Conservation (phyloP, 306 rosid species). For the Citrullus mucosospermus region DNA sequence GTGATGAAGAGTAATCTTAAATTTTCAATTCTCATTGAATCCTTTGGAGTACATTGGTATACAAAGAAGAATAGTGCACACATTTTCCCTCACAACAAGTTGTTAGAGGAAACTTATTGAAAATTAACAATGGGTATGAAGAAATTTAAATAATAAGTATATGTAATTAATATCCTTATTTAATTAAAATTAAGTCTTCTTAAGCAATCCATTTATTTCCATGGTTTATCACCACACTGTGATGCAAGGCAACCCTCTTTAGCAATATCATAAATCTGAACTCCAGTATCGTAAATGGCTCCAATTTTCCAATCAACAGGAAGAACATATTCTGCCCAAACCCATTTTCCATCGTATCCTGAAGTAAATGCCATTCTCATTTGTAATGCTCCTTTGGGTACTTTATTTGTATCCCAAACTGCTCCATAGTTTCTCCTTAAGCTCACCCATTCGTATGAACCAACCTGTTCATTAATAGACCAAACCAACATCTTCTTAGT, state of each 20-base stretch:
- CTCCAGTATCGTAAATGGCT: conserved; percentile 34
- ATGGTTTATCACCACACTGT: neutral
- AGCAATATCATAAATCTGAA: conserved; percentile 67
- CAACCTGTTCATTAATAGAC: neutral
- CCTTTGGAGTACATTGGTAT: neutral
- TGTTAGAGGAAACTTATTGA: neutral
- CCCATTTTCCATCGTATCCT: conserved; percentile 64
- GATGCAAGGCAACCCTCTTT: conserved; percentile 37
- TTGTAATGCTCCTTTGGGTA: conserved; percentile 61
- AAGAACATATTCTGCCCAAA: conserved; percentile 55
- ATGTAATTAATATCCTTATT: too few species aligned
- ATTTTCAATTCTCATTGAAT: neutral
- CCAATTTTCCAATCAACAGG: conserved; percentile 69
- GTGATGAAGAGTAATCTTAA: too few species aligned
- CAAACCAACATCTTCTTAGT: too few species aligned
- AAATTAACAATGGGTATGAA: neutral
- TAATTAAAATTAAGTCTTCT: neutral
- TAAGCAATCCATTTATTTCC: neutral
- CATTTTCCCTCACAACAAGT: neutral
- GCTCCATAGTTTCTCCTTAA: conserved; percentile 59
- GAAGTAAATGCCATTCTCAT: conserved; percentile 47
- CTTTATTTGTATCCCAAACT: conserved; percentile 68
- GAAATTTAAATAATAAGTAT: neutral
- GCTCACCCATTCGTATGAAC: neutral
- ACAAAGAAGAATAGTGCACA: neutral